Base-by-base conservation (phyloP, 371 early-diverging fungal genomes). In the Coemansia sp. region DNA sequence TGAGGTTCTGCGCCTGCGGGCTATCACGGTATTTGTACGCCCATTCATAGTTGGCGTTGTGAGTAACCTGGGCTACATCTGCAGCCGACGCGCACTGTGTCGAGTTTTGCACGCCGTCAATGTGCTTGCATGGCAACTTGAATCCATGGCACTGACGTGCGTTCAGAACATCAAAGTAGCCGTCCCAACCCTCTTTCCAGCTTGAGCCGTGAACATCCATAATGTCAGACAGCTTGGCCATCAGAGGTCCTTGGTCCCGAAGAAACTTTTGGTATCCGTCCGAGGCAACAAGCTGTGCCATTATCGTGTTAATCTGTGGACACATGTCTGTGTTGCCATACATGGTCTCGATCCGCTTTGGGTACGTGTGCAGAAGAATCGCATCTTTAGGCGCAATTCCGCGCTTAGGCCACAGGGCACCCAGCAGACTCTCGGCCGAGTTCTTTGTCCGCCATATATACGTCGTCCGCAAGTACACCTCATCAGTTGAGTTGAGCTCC, bases 391-490 rank as follows among this genome's bases (percentile, higher is more conserved):
- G 62, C 3, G 54, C 7, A 21, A 64, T 39, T 7, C 48, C 50
- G 23, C 71, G 62, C 18, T 64, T 51, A 2, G 88, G 84, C 68
- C 80, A 87, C 28, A 87, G 47, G 5, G 85, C 84, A 39, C 79
- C 80, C 58, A 88, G 63, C 30, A 88, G 59, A 52, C 80, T 75
- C 67, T 84, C 79, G 0, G 82, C 87, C 16, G 86, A 84, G 53
- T 86, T 82, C 21, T 82, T 78, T 3, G 88, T 87, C 21, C 88
- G 84, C 84, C 84, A 82, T 20, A 74, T 37, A 54, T 84, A 74
- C 50, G 80, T 80, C 3, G 64, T 63, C 6, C 77, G 47, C 8
- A 69, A 30, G 44, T 62, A 68, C 6, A 78, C 54, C 39, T 66
- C 54, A 12, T 50, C 18, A 4, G 61, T 21, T 42, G 48, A 2